Conservation (phyloP, 108 stramenopile genomes). For the Fragilariopsis cylindrus region DNA sequence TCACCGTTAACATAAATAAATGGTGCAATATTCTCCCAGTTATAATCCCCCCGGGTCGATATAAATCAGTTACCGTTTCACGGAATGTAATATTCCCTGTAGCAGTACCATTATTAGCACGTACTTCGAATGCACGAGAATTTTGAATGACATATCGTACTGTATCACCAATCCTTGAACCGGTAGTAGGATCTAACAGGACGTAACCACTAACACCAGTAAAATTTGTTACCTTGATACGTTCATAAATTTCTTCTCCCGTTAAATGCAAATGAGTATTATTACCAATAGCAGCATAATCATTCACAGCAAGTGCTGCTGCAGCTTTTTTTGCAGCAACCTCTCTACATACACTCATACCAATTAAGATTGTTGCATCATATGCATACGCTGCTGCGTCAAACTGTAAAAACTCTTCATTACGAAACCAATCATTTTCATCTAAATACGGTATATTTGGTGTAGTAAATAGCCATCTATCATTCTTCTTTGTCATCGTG, state of each 20-base stretch:
- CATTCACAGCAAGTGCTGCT: background rate
- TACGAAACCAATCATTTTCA: background rate
- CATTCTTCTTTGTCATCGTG: constrained; percentile 13
- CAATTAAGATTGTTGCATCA: constrained; percentile 62
- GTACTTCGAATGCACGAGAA: background rate
- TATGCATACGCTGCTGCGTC: constrained; percentile 30
- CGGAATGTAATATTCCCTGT: background rate
- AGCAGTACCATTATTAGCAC: background rate
- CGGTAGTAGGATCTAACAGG: constrained; percentile 42
- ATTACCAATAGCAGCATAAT: background rate
- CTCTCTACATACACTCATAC: constrained; percentile 46
- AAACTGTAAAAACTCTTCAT: background rate
- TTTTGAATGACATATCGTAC: background rate
- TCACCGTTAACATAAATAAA: constrained; percentile 45
- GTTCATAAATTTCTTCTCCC: constrained; percentile 41
- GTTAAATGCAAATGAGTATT: constrained; percentile 22
- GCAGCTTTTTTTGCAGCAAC: background rate
- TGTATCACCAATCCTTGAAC: constrained; percentile 27
- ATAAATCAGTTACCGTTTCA: constrained; percentile 36
- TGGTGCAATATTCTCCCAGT: constrained; percentile 30
- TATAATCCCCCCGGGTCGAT: constrained; percentile 17
- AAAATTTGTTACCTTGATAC: constrained; percentile 35
- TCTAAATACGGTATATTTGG: constrained; percentile 9
- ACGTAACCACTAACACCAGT: constrained; percentile 46
- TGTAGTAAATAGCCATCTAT: background rate